phyloP scores from a whole-genome alignment of 2,329 filamentous ascomycete genomes.

The Colletotrichum tanaceti region DNA sequence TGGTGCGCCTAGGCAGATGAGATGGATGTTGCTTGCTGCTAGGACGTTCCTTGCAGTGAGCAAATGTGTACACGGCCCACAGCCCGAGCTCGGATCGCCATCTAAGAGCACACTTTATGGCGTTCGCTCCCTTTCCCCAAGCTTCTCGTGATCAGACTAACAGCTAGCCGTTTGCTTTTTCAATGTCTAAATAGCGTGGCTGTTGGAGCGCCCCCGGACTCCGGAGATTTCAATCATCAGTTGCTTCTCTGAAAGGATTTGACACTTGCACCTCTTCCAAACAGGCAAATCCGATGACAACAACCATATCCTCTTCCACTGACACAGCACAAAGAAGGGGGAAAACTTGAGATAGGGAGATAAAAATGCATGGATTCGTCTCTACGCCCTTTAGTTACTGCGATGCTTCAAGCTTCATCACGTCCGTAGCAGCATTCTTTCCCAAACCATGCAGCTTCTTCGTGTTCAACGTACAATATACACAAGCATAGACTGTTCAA shows the following conservation, averaged over 20 bases:
- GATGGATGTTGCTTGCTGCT: background rate
- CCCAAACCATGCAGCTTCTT: conserved; percentile 25
- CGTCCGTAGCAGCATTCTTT: background rate
- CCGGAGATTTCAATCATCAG: conserved; percentile 9
- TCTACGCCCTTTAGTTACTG: conserved; percentile 9
- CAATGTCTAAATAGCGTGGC: background rate
- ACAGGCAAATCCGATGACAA: background rate
- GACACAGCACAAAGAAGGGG: too few species aligned
- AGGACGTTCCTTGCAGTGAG: background rate
- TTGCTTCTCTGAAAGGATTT: background rate
- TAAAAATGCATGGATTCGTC: conserved; percentile 27
- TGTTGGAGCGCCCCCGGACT: conserved; percentile 11
- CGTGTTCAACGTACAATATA: conserved; percentile 40
- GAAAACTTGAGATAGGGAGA: background rate
- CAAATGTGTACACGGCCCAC: background rate
- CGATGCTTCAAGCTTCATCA: conserved; percentile 6
- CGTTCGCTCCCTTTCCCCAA: background rate
- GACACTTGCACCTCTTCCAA: background rate
- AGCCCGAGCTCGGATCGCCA: conserved; percentile 3
- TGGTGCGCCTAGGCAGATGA: background rate
- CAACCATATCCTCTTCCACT: background rate
- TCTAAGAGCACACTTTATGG: background rate
- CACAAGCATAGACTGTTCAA: conserved; percentile 42
- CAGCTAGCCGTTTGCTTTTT: background rate
- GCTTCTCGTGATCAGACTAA: background rate